Conservation (phyloP, 2,329 filamentous ascomycete species). For the Nemania bipapillata region DNA sequence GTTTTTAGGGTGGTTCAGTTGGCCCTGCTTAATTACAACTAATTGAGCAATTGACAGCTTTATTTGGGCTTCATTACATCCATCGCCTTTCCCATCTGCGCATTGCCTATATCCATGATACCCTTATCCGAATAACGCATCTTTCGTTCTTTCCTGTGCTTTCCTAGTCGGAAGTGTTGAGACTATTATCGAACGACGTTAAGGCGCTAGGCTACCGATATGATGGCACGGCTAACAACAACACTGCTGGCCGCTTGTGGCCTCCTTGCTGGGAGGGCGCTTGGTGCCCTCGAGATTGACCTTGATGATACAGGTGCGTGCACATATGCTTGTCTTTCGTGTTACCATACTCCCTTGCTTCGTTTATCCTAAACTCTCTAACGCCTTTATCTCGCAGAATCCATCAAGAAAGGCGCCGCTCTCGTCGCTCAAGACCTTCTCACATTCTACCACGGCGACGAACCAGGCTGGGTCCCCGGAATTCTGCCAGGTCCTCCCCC, state of each 20-base stretch:
- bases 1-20: neutral
- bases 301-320: slow-evolving; percentile 48
- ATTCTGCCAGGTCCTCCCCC: slow-evolving; percentile 67
- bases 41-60: slow-evolving; percentile 2
- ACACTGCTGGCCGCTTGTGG: slow-evolving; percentile 46
- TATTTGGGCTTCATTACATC: neutral
- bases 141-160: slow-evolving; percentile 5
- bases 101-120: slow-evolving; percentile 18
- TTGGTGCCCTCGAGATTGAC: slow-evolving; percentile 48
- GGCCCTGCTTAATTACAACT: neutral
- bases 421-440: slow-evolving; percentile 63
- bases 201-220: slow-evolving; percentile 9
- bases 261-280: slow-evolving; percentile 42
- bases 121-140: slow-evolving; percentile 12
- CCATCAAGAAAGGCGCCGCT: slow-evolving; percentile 60
- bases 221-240: slow-evolving; percentile 40
- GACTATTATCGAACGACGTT: neutral
- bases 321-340: neutral
- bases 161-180: slow-evolving; percentile 9
- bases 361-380: neutral
- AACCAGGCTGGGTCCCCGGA: slow-evolving; percentile 64
- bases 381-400: slow-evolving; percentile 51
- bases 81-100: neutral
- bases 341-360: neutral
- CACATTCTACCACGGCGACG: slow-evolving; percentile 63